Percentiles rank a stretch among this genome's conserved stretches.
phyloP scores from a whole-genome alignment of 345 rosid genomes.

The Luvunga scandens region DNA sequence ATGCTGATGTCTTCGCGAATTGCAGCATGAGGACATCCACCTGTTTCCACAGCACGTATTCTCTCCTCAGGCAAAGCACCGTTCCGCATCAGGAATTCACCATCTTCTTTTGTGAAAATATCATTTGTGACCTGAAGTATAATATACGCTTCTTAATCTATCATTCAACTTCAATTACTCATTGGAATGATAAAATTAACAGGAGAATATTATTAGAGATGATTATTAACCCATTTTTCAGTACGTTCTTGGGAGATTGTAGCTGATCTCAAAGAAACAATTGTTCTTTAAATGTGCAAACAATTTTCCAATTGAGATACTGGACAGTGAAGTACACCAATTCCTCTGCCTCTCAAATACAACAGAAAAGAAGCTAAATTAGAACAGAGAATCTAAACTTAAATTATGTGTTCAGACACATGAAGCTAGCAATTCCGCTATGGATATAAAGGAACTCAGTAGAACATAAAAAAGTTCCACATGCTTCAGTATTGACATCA shows the following conservation, averaged over 20 bases:
- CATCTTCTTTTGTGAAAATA: conserved; percentile 96
- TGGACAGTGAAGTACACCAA: background rate
- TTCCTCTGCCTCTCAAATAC: background rate
- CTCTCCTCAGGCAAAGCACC: conserved; percentile 94
- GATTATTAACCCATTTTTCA: background rate
- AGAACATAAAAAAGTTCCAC: no score
- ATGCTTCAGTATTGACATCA: no score
- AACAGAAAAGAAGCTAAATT: background rate
- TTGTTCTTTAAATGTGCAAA: background rate
- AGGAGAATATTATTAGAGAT: background rate
- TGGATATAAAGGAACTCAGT: no score
- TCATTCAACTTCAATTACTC: conserved; percentile 12
- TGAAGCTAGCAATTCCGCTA: background rate
- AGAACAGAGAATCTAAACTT: background rate
- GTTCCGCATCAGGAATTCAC: conserved; percentile 87
- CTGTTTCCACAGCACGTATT: conserved; percentile 91
- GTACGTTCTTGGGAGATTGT: background rate
- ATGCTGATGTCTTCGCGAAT: conserved; percentile 98
- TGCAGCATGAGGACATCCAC: conserved; percentile 99
- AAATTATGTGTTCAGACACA: background rate
- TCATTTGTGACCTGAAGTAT: conserved; percentile 84
- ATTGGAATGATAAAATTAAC: background rate
- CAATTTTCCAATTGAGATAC: background rate
- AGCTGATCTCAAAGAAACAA: background rate
- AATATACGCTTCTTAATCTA: background rate